Base-by-base conservation (phyloP, 129 eudicot species). In the Chrysanthemum makinoi region DNA sequence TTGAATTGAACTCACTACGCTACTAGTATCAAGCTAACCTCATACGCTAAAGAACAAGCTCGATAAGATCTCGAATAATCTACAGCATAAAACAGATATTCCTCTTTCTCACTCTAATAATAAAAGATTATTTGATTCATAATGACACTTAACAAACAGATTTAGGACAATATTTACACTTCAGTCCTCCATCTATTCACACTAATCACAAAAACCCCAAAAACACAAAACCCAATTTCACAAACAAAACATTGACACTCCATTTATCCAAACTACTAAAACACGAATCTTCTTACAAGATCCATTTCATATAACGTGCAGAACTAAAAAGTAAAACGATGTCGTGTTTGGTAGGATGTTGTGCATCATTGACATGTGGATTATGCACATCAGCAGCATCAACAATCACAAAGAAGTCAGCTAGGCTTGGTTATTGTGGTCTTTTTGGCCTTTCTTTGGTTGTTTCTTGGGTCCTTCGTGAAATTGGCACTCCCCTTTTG, bases 341-440 rank as follows among this genome's bases (percentile, higher is more conserved):
- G 98, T 93, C 96, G 81, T 93, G 98, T 57, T 84, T 84, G 48
- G 88, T 83, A 19, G 73, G 84, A 58, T 95, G 99, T 65, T 95
- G 91, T 78, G 99, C 94, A 51, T 90, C 97, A 18, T n/a, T 95
- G 52, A 84, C 97, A 0, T 95, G 99, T 77, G 99, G 99, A 1
- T 75, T 91, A 17, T 95, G 99, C 87, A 72, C 99, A 64, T 87
- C 97, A 20, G 97, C 88, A 28, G 97, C 99, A 15, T 95, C 99
- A 10, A 77, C 86, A 35, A 90, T 95, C 88, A 85, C 94, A 0
- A 88, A 83, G 55, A 84, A 79, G 5, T 95, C 99, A 6, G 97
- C 99, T 63, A 72, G 99, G 13, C 77, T 95, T 13, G 99, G 84
- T 19, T 95, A 90, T 73, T 90, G 99, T 73, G 97, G 91, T 43